Evolutionary conservation across 805 yeast species (phyloP).

Genomic region (Metschnikowia koreensis): DNA sequence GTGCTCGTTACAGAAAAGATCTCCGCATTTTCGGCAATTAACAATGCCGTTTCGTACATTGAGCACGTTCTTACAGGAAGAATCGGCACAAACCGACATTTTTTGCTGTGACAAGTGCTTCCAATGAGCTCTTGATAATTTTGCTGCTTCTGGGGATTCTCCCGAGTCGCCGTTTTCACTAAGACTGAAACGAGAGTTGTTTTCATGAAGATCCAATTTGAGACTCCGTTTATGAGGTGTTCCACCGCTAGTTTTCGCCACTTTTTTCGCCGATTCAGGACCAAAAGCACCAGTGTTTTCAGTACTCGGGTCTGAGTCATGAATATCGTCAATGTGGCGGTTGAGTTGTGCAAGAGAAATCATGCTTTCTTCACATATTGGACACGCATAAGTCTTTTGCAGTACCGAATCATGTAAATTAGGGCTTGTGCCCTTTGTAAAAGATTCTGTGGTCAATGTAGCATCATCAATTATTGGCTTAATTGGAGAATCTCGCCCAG

Average conservation of each 20-base stretch:
- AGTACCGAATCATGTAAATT: not conserved
- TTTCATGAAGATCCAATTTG: conserved; percentile 52
- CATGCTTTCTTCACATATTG: conserved; percentile 67
- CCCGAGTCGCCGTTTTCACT: conserved; percentile 22
- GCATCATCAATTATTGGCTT: not conserved
- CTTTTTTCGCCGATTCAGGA: not conserved
- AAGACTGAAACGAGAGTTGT: conserved; percentile 32
- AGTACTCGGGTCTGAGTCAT: conserved; percentile 21
- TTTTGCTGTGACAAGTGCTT: conserved; percentile 40
- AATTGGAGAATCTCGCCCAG: not conserved
- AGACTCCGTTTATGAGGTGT: conserved; percentile 34
- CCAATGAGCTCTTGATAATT: conserved; percentile 57
- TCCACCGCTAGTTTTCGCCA: conserved; percentile 5
- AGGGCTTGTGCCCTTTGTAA: not conserved
- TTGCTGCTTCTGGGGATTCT: conserved; percentile 8
- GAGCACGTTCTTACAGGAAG: conserved; percentile 42
- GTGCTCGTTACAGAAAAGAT: conserved; percentile 65
- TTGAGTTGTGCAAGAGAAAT: conserved; percentile 54
- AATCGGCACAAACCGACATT: conserved; percentile 40
- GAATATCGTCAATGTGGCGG: conserved; percentile 70
- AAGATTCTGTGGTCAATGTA: not conserved
- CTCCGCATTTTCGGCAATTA: conserved; percentile 78
- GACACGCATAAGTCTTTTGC: conserved; percentile 43
- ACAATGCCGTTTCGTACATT: conserved; percentile 54
- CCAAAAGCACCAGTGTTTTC: not conserved